Conservation (phyloP, 371 early-diverging fungal genomes). For the Mucor sp. region DNA sequence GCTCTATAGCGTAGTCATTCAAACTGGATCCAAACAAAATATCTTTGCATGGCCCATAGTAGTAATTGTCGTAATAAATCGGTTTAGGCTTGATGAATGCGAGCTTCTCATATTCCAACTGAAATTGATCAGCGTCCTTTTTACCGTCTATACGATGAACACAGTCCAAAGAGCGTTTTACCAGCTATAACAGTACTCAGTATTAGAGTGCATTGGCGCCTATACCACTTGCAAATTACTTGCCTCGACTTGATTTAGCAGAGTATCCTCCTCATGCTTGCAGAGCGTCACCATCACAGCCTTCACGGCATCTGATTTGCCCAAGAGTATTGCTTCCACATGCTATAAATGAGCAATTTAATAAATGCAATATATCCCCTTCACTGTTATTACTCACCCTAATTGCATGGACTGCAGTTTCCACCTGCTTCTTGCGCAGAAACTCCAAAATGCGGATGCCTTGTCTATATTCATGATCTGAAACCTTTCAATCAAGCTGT, state of each 20-base stretch:
- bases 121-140: conserved; percentile 33
- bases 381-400: conserved; percentile 29
- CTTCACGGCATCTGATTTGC: conserved; percentile 38
- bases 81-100: conserved; percentile 44
- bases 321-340: conserved; percentile 50
- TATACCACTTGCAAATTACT: not conserved
- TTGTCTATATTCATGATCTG: conserved; percentile 60
- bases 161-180: conserved; percentile 17
- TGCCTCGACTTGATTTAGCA: conserved; percentile 35
- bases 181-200: conserved; percentile 8
- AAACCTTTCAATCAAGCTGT: not conserved
- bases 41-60: conserved; percentile 46
- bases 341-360: conserved; percentile 27
- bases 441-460: conserved; percentile 55
- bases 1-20: conserved; percentile 34
- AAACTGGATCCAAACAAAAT: conserved; percentile 58
- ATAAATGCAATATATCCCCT: not conserved
- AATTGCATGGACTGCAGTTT: conserved; percentile 40
- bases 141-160: conserved; percentile 36
- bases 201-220: not conserved
- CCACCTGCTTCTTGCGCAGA: conserved; percentile 50
- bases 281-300: conserved; percentile 43
- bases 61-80: conserved; percentile 54
- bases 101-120: conserved; percentile 43
- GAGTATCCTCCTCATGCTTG: conserved; percentile 37